These are phyloP conservation scores for Pythium sp. DNA, from an alignment of 352 stramenopile species.

Conservation along the genomic window DNA sequence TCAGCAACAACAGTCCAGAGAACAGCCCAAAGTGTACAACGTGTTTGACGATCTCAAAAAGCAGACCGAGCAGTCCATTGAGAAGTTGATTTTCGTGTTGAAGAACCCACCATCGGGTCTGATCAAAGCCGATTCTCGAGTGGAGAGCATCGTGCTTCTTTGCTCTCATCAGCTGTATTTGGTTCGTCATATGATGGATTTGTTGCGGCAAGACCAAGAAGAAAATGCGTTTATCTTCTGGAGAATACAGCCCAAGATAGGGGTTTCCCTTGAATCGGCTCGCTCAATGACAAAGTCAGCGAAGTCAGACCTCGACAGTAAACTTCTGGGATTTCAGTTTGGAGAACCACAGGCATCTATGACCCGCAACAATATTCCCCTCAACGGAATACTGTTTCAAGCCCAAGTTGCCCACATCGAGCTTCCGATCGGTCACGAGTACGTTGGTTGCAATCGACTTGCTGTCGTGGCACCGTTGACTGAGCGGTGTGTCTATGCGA, in stretches of 20 bases:
- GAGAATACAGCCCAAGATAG: conserved; percentile 38
- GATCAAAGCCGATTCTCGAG: neutral
- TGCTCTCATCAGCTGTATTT: conserved; percentile 21
- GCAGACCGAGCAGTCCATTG: conserved; percentile 3
- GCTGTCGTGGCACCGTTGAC: conserved; percentile 45
- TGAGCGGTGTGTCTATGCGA: conserved; percentile 43
- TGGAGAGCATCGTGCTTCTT: conserved; percentile 37
- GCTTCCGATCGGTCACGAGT: conserved; percentile 48
- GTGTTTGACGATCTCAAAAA: conserved; percentile 9
- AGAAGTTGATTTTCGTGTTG: neutral
- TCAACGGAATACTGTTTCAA: conserved; percentile 16
- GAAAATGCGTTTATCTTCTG: conserved; percentile 40
- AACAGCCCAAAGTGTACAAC: neutral
- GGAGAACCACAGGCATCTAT: neutral
- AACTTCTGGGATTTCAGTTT: conserved; percentile 4
- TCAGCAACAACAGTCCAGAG: neutral
- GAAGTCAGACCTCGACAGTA: conserved; percentile 5
- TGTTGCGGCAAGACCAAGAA: conserved; percentile 11
- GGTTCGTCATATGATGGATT: conserved; percentile 13
- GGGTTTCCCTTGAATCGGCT: conserved; percentile 6
- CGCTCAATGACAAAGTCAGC: conserved; percentile 3
- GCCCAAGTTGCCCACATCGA: conserved; percentile 39
- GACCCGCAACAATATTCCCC: neutral
- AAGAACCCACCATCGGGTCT: conserved; percentile 3
- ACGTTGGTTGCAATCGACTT: conserved; percentile 32